Conservation (phyloP, 306 rosid species). For the Astragalus glycyphyllos region DNA sequence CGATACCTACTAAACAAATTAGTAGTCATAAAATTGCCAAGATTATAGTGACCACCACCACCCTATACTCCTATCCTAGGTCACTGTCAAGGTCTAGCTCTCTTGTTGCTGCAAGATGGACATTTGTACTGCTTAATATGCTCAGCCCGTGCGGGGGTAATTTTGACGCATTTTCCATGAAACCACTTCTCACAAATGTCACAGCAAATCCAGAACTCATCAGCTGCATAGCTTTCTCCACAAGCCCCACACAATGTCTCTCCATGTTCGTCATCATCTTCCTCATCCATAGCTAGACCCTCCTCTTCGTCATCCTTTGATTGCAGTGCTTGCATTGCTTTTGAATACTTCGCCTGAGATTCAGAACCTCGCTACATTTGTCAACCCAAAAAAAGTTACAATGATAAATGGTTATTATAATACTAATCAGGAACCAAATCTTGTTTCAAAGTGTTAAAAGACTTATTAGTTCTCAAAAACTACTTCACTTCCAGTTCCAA, state of each 20-base stretch:
- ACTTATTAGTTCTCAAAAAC: slow-evolving; percentile 3
- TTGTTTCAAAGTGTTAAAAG: neutral
- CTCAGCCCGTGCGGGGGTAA: slow-evolving; percentile 84
- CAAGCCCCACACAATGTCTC: slow-evolving; percentile 83
- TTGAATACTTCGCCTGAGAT: slow-evolving; percentile 53
- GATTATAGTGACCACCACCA: slow-evolving; percentile 5
- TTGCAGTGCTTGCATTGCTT: slow-evolving; percentile 51
- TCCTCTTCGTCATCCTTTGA: slow-evolving; percentile 62
- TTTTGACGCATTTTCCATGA: slow-evolving; percentile 93
- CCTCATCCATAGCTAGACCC: slow-evolving; percentile 63
- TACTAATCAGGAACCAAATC: neutral
- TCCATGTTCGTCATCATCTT: slow-evolving; percentile 73
- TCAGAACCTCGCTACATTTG: slow-evolving; percentile 70
- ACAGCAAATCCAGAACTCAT: slow-evolving; percentile 90
- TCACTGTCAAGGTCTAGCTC: slow-evolving; percentile 66
- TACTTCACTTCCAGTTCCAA: slow-evolving; percentile 20
- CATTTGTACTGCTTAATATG: slow-evolving; percentile 93
- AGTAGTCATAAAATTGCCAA: slow-evolving; percentile 48
- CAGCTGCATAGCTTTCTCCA: slow-evolving; percentile 74
- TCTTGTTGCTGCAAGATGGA: slow-evolving; percentile 94
- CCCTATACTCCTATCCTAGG: neutral
- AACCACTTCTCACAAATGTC: slow-evolving; percentile 94
- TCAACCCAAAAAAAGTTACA: slow-evolving; percentile 33
- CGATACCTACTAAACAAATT: slow-evolving; percentile 53
- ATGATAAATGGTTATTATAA: neutral